Conservation (phyloP, 2,329 filamentous ascomycete genomes). For the Colletotrichum neosansevieriae region DNA sequence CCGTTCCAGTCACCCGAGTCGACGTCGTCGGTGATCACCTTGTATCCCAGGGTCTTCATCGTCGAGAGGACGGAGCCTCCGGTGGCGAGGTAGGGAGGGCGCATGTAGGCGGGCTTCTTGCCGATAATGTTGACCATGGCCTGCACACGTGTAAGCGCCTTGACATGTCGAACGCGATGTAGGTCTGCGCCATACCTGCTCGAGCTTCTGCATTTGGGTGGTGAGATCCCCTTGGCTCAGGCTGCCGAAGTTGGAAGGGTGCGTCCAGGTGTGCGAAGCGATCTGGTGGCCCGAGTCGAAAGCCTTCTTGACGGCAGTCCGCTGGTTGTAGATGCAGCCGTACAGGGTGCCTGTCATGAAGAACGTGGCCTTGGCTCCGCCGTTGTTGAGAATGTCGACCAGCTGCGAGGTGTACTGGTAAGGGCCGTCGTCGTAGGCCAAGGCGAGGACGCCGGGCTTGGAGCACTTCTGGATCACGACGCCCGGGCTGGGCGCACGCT, state of each 20-base stretch:
- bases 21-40: constrained; percentile 71
- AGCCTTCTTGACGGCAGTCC: constrained; percentile 65
- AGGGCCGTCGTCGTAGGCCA: constrained; percentile 68
- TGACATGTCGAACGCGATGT: too few relatives aligned
- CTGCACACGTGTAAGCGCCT: background rate
- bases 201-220: constrained; percentile 62
- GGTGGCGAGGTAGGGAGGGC: constrained; percentile 62
- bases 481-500: constrained; percentile 55
- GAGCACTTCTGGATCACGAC: constrained; percentile 59
- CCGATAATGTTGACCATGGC: constrained; percentile 63
- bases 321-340: constrained; percentile 63
- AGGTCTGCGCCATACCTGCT: constrained; percentile 48
- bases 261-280: constrained; percentile 66
- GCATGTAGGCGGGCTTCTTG: constrained; percentile 62
- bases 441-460: constrained; percentile 58
- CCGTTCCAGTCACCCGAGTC: constrained; percentile 73
- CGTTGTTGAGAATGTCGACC: constrained; percentile 62
- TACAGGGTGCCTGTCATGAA: constrained; percentile 65
- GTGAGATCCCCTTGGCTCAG: constrained; percentile 54
- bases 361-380: constrained; percentile 65
- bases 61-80: constrained; percentile 56
- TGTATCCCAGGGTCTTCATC: constrained; percentile 64
- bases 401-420: constrained; percentile 61
- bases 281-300: constrained; percentile 65
- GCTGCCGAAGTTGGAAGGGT: constrained; percentile 56